A percentile compares a stretch with the other conserved stretches of the same genome.
Conservation (phyloP, 228 moss, liverwort and hornwort species). For the Sphagnum fallax region DNA sequence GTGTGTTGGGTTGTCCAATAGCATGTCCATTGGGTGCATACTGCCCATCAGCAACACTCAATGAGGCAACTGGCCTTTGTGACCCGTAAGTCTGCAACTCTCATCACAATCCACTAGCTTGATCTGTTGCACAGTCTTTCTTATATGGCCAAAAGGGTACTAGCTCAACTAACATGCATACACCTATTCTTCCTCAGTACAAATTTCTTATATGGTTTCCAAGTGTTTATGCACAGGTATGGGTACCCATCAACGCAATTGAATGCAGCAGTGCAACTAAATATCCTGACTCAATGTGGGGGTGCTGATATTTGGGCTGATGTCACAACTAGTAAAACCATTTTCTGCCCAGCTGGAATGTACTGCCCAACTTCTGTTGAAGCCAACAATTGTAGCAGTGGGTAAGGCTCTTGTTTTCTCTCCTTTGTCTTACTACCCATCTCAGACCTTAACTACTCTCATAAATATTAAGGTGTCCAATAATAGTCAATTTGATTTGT, state of each 20-base stretch:
- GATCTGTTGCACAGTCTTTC: not conserved
- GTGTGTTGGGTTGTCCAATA: constrained; percentile 2
- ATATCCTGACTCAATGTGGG: constrained; percentile 11
- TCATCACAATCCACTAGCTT: not conserved
- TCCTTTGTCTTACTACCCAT: not conserved
- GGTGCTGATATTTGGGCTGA: constrained; percentile 38
- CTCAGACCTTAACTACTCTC: too few species aligned
- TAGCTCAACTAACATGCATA: not conserved
- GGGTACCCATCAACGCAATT: constrained; percentile 22
- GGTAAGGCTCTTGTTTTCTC: constrained; percentile 10
- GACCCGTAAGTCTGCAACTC: constrained; percentile 11
- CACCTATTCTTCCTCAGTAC: not conserved
- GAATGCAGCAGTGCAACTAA: constrained; percentile 3
- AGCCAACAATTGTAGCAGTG: constrained; percentile 9
- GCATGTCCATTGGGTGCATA: constrained; percentile 50
- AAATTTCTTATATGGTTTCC: not conserved
- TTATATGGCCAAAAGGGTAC: not conserved
- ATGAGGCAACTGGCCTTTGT: not conserved
- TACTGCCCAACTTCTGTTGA: constrained; percentile 27
- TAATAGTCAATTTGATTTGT: not conserved
- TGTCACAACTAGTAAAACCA: constrained; percentile 1
- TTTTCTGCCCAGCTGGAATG: constrained; percentile 20
- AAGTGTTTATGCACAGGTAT: not conserved
- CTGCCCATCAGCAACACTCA: constrained; percentile 15
- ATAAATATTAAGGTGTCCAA: too few species aligned